Evolutionary conservation across 768 basidiomycete genomes (phyloP).

Genomic region (Serendipita sp.): DNA sequence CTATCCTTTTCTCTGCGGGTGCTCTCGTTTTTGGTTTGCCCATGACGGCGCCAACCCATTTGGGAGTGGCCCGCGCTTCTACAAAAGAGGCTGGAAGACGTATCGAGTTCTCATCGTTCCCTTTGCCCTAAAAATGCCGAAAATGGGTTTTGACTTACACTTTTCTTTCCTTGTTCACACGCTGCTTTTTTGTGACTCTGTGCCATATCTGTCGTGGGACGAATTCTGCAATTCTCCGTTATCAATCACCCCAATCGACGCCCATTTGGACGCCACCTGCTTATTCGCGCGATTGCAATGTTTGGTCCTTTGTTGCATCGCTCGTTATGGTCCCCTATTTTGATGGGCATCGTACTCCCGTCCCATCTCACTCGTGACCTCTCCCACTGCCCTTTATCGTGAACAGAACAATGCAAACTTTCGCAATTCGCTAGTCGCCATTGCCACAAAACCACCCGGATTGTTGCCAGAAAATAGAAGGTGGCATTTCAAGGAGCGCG

Average conservation of each 20-base stretch:
- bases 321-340: background rate
- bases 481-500: slow-evolving; percentile 6
- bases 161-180: no score
- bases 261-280: background rate
- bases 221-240: no score
- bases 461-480: background rate
- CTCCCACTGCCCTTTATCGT: background rate
- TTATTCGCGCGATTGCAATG: background rate
- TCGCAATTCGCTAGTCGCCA: background rate
- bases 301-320: background rate
- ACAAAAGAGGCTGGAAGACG: background rate
- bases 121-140: background rate
- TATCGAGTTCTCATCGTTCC: background rate
- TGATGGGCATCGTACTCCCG: background rate
- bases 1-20: no score
- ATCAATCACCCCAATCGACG: background rate
- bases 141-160: background rate
- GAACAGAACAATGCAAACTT: background rate
- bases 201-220: no score
- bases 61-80: background rate
- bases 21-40: no score
- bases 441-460: background rate
- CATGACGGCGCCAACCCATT: no score
- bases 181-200: no score
- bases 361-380: background rate